Evolutionary conservation across 225 moss, liverwort and hornwort species (phyloP).

Genomic region (Neckera pumila): DNA sequence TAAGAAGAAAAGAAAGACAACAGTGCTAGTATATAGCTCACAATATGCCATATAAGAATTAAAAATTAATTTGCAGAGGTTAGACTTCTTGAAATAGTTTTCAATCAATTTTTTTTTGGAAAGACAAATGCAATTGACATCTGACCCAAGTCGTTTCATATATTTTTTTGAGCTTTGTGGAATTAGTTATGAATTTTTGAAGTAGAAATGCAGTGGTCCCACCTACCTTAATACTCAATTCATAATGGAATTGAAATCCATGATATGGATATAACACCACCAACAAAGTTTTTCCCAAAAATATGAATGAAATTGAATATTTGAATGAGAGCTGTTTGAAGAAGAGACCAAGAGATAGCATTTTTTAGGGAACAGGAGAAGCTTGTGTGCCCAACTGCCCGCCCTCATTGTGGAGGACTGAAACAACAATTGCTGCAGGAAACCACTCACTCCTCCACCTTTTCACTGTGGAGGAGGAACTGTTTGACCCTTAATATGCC

Average conservation of each 20-base stretch:
- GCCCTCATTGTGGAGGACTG: not conserved
- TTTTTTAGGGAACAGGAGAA: not conserved
- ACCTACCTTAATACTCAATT: no score
- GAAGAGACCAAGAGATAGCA: not conserved
- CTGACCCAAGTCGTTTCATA: no score
- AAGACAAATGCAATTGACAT: not conserved
- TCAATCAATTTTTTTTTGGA: not conserved
- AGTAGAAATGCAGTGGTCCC: not conserved
- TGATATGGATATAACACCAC: not conserved
- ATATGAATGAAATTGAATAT: not conserved
- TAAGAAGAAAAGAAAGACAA: not conserved
- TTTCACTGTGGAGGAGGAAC: not conserved
- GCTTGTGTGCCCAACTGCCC: no score
- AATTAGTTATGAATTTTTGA: not conserved
- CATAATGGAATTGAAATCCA: not conserved
- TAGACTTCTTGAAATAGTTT: not conserved
- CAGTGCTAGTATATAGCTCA: not conserved
- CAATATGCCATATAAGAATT: no score
- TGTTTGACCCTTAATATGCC: not conserved
- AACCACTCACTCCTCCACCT: not conserved
- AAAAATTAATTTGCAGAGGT: not conserved
- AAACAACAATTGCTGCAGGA: not conserved
- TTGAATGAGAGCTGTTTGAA: not conserved
- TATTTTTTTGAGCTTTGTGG: not conserved
- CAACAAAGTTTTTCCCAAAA: not conserved